Percentiles rank a stretch among this genome's conserved stretches.
Evolutionary conservation across 2,329 filamentous ascomycete species (phyloP).

Genomic region (Epichloe typhina): DNA sequence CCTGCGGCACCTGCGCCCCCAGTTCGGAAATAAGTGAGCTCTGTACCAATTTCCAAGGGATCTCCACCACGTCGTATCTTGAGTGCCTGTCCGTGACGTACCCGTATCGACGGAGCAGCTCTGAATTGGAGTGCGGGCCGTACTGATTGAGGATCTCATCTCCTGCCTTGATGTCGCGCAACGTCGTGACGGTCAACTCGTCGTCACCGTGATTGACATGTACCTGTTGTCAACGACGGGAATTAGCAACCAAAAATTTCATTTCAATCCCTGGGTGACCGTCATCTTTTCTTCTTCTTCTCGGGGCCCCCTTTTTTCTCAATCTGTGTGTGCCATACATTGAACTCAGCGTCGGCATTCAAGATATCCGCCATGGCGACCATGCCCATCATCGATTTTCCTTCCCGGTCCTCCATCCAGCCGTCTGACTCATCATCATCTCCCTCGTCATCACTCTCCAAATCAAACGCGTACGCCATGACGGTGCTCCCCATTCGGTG

Average conservation of each 20-base stretch:
- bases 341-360: slow-evolving; percentile 81
- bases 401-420: slow-evolving; percentile 51
- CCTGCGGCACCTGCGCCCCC: slow-evolving; percentile 15
- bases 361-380: slow-evolving; percentile 82
- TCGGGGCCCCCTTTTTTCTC: background rate
- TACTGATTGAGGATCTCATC: slow-evolving; percentile 85
- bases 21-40: slow-evolving; percentile 28
- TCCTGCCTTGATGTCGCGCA: slow-evolving; percentile 54
- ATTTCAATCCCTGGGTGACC: background rate
- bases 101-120: slow-evolving; percentile 73
- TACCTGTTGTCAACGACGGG: slow-evolving; percentile 20
- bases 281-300: background rate
- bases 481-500: slow-evolving; percentile 79
- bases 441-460: slow-evolving; percentile 43
- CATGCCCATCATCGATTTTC: slow-evolving; percentile 60
- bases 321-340: slow-evolving; percentile 45
- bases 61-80: slow-evolving; percentile 70
- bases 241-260: background rate
- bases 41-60: slow-evolving; percentile 49
- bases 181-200: slow-evolving; percentile 55
- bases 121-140: slow-evolving; percentile 68
- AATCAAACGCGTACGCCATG: slow-evolving; percentile 87
- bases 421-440: slow-evolving; percentile 50
- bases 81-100: slow-evolving; percentile 72
- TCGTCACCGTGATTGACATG: slow-evolving; percentile 41